Evolutionary conservation across 495 filamentous ascomycete species (phyloP).

Genomic region (Aspergillus taichungensis): DNA sequence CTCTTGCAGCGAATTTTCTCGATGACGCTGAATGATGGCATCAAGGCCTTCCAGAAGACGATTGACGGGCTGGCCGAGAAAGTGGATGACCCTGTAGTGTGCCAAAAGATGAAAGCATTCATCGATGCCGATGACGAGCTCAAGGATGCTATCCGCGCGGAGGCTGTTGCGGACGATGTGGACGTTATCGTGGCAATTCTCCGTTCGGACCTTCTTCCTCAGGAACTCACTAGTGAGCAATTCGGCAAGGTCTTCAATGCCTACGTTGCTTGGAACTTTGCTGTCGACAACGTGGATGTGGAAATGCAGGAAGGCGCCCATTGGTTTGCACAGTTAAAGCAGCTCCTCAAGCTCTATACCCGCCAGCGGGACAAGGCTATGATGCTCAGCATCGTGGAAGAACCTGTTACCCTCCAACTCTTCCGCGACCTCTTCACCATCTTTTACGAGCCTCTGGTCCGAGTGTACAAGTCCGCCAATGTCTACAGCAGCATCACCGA

Average conservation of each 20-base stretch:
- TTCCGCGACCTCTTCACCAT: constrained; percentile 97
- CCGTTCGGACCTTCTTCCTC: constrained; percentile 60
- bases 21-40: constrained; percentile 84
- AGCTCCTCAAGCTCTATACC: constrained; percentile 85
- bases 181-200: constrained; percentile 82
- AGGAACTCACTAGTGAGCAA: constrained; percentile 61
- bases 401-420: constrained; percentile 84
- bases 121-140: constrained; percentile 60
- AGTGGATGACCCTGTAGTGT: constrained; percentile 71
- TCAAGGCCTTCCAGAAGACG: constrained; percentile 69
- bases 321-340: constrained; percentile 89
- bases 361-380: constrained; percentile 90
- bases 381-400: constrained; percentile 94
- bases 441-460: constrained; percentile 93
- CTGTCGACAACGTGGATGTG: constrained; percentile 83
- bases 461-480: constrained; percentile 97
- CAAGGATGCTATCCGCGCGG: constrained; percentile 64
- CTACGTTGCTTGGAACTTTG: constrained; percentile 93
- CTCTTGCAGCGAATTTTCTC: constrained; percentile 89
- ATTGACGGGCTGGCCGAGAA: constrained; percentile 68
- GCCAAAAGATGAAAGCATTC: constrained; percentile 72
- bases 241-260: constrained; percentile 81
- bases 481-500: constrained; percentile 96
- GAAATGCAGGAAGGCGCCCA: constrained; percentile 82
- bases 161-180: constrained; percentile 59